Conservation (phyloP, 805 yeast genomes). For the Wickerhamiella nectarea region DNA sequence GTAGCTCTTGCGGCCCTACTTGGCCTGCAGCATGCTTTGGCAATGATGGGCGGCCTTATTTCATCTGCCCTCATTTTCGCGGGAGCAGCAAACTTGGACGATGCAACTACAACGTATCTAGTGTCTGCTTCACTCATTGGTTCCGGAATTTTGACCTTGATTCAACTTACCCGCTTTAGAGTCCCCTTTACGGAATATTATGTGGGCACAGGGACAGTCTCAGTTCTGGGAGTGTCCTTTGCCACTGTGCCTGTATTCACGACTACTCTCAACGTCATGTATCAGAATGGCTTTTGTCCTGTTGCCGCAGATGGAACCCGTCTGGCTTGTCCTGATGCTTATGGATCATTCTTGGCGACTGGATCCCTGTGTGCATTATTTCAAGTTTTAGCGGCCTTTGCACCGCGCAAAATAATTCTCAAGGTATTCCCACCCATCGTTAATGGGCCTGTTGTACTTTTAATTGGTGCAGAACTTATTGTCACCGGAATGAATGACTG, state of each 20-base stretch:
- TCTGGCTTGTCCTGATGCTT: slow-evolving; percentile 78
- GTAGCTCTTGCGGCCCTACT: slow-evolving; percentile 55
- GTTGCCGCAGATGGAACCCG: slow-evolving; percentile 45
- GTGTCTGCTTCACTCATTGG: slow-evolving; percentile 61
- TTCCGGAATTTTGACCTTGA: slow-evolving; percentile 52
- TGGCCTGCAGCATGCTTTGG: slow-evolving; percentile 79
- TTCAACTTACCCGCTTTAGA: slow-evolving; percentile 72
- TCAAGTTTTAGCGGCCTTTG: slow-evolving; percentile 57
- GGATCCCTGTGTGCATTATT: slow-evolving; percentile 61
- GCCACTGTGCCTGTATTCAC: slow-evolving; percentile 72
- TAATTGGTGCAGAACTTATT: slow-evolving; percentile 63
- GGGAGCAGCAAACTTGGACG: slow-evolving; percentile 42
- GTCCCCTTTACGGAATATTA: slow-evolving; percentile 59
- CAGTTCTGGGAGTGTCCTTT: slow-evolving; percentile 85
- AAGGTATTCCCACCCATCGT: slow-evolving; percentile 75
- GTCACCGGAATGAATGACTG: slow-evolving; percentile 67
- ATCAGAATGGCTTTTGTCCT: slow-evolving; percentile 54
- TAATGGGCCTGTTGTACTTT: slow-evolving; percentile 81
- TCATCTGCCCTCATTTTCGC: slow-evolving; percentile 71
- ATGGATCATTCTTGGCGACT: slow-evolving; percentile 75
- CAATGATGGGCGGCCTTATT: slow-evolving; percentile 86
- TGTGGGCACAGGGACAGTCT: slow-evolving; percentile 74
- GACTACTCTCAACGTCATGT: slow-evolving; percentile 71
- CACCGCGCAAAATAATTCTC: slow-evolving; percentile 60
- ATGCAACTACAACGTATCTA: slow-evolving; percentile 40